Evolutionary conservation across 116 monocot genomes (phyloP), one percentile per base, ranked within the genome.

Genomic region (Cymodocea nodosa): DNA sequence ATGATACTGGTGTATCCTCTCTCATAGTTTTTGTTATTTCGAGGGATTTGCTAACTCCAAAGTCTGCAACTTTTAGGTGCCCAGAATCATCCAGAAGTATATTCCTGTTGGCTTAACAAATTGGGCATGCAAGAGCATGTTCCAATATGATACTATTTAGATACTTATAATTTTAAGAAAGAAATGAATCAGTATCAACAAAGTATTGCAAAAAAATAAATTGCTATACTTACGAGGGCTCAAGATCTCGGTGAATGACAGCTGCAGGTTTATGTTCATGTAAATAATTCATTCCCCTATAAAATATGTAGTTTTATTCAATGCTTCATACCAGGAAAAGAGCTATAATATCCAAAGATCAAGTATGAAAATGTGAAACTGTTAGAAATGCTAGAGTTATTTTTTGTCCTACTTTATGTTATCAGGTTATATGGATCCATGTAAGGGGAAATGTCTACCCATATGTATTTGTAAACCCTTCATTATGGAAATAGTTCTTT

Each of bases 61-160:
- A 98, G 70, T 98, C 97, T 56, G 92, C 97, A 71, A 98, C 97
- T 81, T 98, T 98, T 56, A 98, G 68, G 76, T 84, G 84, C 59
- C 86, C 85, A 67, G 92, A 84, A 86, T 92, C 97, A 86, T 98
- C 97, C 80, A 78, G 75, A 73, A 98, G 74, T 66, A 98, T 80
- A 74, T 98, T 98, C 60, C 97, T 98, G 97, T 86, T 14, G 63
- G 81, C 76, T 79, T 80, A 82, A 72, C 40, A 67, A 13, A 51
- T 60, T 66, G 52, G 51, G 51, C 75, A 71, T 69, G 76, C 23
- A 71, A 78, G 30, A 30, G 78, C 18, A 70, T 19, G 59, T 64
- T 68, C 60, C 65, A 78, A 73, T 58, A 74, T 35, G 24, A 72
- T 22, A 74, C 64, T 36, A 72, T 78, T 72, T 53, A 85, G 53